These are phyloP conservation scores for Tolypocladium inflatum DNA, from an alignment of 2,329 filamentous ascomycete species.

Conservation along the genomic window DNA sequence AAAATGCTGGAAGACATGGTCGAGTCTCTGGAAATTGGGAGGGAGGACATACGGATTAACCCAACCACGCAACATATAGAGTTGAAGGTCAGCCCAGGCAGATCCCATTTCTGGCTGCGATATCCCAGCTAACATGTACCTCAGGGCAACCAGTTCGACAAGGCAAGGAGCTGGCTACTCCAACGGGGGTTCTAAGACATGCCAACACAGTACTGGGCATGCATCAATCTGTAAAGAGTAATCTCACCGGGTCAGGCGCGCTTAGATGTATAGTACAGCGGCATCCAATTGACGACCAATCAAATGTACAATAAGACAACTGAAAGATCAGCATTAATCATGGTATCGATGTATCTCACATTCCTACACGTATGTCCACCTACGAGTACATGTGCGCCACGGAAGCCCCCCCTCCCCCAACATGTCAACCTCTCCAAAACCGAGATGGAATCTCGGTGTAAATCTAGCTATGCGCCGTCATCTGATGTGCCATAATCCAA, in stretches of 20 bases:
- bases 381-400: slow-evolving; percentile 1
- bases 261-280: slow-evolving; percentile 4
- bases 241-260: background rate
- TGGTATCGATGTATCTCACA: slow-evolving; percentile 15
- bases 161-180: slow-evolving; percentile 21
- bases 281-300: slow-evolving; percentile 2
- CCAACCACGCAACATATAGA: slow-evolving; percentile 63
- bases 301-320: slow-evolving; percentile 8
- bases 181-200: slow-evolving; percentile 23
- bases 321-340: slow-evolving; percentile 6
- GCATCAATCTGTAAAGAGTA: background rate
- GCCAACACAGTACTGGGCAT: background rate
- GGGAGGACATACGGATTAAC: slow-evolving; percentile 44
- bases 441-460: slow-evolving; percentile 7
- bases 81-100: slow-evolving; percentile 50
- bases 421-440: slow-evolving; percentile 7
- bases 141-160: slow-evolving; percentile 23
- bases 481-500: slow-evolving; percentile 5
- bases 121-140: slow-evolving; percentile 6
- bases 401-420: background rate
- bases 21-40: slow-evolving; percentile 44
- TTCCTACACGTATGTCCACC: slow-evolving; percentile 14
- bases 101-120: no score
- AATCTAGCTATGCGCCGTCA: slow-evolving; percentile 13
- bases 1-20: slow-evolving; percentile 56